Conservation (phyloP, 345 rosid species). For the Excoecaria cochinchinensis region DNA sequence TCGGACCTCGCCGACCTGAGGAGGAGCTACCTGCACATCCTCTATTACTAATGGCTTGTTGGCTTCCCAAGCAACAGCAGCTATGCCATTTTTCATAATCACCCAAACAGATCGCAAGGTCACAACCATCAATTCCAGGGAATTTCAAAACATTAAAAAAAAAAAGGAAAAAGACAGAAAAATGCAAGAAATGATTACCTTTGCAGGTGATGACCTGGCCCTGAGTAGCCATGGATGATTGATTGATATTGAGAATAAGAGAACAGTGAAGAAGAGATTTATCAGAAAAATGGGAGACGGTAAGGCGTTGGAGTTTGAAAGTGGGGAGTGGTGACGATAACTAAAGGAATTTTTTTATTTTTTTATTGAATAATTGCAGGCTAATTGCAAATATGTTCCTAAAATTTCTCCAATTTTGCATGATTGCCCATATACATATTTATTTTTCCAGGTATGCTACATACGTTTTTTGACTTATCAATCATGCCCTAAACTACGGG, state of each 20-base stretch:
- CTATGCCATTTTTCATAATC: slow-evolving; percentile 33
- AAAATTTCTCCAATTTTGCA: too few relatives aligned
- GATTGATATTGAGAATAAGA: not conserved
- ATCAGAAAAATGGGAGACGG: not conserved
- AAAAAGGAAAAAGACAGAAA: not conserved
- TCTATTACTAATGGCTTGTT: slow-evolving; percentile 83
- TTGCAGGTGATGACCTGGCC: slow-evolving; percentile 92
- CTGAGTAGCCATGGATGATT: slow-evolving; percentile 57
- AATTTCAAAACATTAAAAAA: not conserved
- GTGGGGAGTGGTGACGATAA: too few relatives aligned
- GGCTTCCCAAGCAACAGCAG: slow-evolving; percentile 97
- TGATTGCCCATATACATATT: too few relatives aligned
- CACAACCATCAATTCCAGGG: not conserved
- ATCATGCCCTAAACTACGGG: too few relatives aligned
- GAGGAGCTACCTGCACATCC: slow-evolving; percentile 92
- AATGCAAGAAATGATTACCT: slow-evolving; percentile 40
- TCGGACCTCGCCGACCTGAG: slow-evolving; percentile 97
- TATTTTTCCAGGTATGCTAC: too few relatives aligned
- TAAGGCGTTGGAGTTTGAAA: not conserved
- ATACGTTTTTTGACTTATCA: too few relatives aligned
- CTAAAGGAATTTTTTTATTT: too few relatives aligned
- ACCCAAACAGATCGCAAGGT: slow-evolving; percentile 10
- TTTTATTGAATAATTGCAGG: too few relatives aligned
- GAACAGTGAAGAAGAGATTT: not conserved
- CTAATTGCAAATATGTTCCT: too few relatives aligned